Conservation (phyloP, 1,139 yeast species). For the Diutina neorugosa region DNA sequence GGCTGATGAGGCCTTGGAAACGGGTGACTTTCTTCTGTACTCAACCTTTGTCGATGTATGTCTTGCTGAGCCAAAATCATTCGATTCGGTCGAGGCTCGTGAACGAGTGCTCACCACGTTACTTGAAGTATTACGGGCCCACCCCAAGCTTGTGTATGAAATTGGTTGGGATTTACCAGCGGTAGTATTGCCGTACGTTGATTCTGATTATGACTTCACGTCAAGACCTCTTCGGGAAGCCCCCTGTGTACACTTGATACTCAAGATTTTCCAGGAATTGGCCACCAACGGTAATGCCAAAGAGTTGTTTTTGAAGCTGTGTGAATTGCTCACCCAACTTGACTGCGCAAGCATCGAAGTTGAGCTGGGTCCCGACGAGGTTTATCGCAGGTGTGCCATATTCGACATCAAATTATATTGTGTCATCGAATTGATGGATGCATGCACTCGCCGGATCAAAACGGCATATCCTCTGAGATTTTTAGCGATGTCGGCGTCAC, state of each 20-base stretch:
- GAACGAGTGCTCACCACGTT: slow-evolving; percentile 30
- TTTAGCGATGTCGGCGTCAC: slow-evolving; percentile 49
- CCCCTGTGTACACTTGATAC: slow-evolving; percentile 24
- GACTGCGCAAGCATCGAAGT: not conserved
- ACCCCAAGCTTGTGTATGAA: slow-evolving; percentile 44
- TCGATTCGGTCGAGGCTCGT: slow-evolving; percentile 34
- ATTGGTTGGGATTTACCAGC: slow-evolving; percentile 87
- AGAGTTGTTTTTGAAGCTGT: slow-evolving; percentile 58
- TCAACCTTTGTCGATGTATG: slow-evolving; percentile 59
- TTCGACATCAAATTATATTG: slow-evolving; percentile 51
- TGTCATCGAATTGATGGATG: slow-evolving; percentile 46
- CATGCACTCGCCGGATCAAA: slow-evolving; percentile 39
- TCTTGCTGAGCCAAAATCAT: slow-evolving; percentile 34
- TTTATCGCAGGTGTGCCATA: slow-evolving; percentile 11
- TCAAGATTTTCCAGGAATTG: slow-evolving; percentile 45
- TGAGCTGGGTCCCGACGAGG: slow-evolving; percentile 8
- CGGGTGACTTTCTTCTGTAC: slow-evolving; percentile 57
- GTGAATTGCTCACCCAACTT: slow-evolving; percentile 40
- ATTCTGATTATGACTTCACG: slow-evolving; percentile 12
- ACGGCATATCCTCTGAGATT: slow-evolving; percentile 69
- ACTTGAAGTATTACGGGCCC: slow-evolving; percentile 14
- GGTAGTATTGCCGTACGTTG: slow-evolving; percentile 37
- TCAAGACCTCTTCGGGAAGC: slow-evolving; percentile 15
- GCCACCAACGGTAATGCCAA: slow-evolving; percentile 65
- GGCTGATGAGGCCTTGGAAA: slow-evolving; percentile 25